Percentiles rank a stretch among this genome's conserved stretches.
These are phyloP conservation scores for Nymphaea colorata DNA, from an alignment of 164 flowering plant genomes.

Conservation along the genomic window DNA sequence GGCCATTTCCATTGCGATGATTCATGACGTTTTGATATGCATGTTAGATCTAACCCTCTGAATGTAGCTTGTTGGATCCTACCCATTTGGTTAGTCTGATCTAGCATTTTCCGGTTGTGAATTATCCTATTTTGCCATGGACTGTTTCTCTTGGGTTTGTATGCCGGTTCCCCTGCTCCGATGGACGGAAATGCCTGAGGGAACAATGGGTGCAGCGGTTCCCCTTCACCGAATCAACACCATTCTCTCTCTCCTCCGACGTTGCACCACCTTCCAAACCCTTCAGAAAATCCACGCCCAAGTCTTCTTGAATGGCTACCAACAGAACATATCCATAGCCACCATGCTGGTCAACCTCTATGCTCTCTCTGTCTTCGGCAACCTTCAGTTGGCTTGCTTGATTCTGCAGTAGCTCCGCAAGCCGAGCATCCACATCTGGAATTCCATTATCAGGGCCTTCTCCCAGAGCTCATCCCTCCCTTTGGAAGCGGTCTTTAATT, in stretches of 20 bases:
- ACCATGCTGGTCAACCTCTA: conserved; percentile 4
- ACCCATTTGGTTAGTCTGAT: too few relatives aligned
- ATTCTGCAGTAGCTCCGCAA: conserved; percentile 1
- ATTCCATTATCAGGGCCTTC: conserved; percentile 9
- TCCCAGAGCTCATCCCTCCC: conserved; percentile 18
- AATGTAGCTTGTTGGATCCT: too few relatives aligned
- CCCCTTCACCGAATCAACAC: not conserved
- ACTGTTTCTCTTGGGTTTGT: too few relatives aligned
- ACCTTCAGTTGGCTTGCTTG: conserved; percentile 2
- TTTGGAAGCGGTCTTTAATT: conserved; percentile 21
- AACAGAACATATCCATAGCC: not conserved
- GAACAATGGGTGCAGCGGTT: not conserved
- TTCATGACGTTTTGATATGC: too few relatives aligned
- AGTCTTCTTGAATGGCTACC: conserved; percentile 1
- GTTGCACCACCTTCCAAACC: conserved; percentile 1
- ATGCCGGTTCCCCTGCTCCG: too few relatives aligned
- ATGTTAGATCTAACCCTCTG: too few relatives aligned
- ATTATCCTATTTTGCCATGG: too few relatives aligned
- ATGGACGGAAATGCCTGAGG: too few relatives aligned
- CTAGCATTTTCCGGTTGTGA: too few relatives aligned
- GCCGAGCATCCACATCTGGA: conserved; percentile 6
- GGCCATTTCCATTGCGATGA: too few relatives aligned
- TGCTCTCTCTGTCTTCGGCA: conserved; percentile 4
- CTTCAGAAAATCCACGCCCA: conserved; percentile 6
- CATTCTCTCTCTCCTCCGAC: conserved; percentile 4